Evolutionary conservation across 1,284 basidiomycete genomes (phyloP), one percentile per base, ranked within the genome.

Genomic region (Chiua sp.): DNA sequence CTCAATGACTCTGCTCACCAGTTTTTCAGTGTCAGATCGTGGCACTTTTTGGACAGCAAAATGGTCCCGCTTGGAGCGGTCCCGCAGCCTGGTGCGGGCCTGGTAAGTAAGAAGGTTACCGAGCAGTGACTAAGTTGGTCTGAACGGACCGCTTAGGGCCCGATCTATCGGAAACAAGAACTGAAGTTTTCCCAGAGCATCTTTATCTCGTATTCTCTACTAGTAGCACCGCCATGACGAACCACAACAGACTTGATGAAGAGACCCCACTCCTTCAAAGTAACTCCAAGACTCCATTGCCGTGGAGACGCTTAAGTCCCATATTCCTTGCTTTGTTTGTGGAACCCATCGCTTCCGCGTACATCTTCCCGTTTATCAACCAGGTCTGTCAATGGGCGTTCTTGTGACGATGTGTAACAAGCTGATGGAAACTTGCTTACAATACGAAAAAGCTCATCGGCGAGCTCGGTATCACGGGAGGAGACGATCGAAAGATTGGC

Each of bases 401-500:
- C n/a, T n/a, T 13, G 44, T 49, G 12, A 30, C 20, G 12, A 35
- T 15, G 7, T 35, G 10, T 35, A 35, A 35, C 13, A 10, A 13
- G 4, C 33, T 35, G 33, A 35, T 13, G n/a, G n/a, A n/a, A n/a
- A n/a, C n/a, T n/a, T n/a, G n/a, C n/a, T n/a, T 35, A 35, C 33
- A 49, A 39, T 28, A 35, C 33, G 10, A 53, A 49, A 51, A 55
- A 77, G 74, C 70, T 77, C 22, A 68, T 78, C 3, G 51, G 67
- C 11, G 72, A 72, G 26, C 65, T 78, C 15, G 73, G 65, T 20
- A 55, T 78, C 8, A 77, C 76, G 0, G 63, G 65, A 16, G 76
- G 86, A 37, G 79, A 86, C 61, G 82, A 86, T 65, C 79, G 75
- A n/a, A 78, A 80, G 72, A 82, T 87, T 12, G 87, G 87, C 49